phyloP scores from a whole-genome alignment of 495 filamentous ascomycete genomes.

The Aspergillus incahuasiensis region DNA sequence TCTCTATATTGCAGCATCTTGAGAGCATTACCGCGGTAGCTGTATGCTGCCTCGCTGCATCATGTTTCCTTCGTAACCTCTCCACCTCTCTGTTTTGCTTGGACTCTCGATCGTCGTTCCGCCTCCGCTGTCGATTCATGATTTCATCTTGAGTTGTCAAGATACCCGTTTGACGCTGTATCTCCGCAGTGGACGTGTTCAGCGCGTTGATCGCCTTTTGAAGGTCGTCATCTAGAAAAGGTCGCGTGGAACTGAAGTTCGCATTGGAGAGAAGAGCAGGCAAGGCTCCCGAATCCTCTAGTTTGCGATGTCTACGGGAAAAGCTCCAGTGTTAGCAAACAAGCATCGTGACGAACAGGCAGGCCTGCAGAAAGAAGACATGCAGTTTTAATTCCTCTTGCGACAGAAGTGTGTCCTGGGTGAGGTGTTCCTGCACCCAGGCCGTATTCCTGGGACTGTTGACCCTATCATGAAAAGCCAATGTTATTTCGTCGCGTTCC shows the following conservation, averaged over 20 bases:
- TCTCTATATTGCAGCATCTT: not conserved
- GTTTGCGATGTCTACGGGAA: slow-evolving; percentile 27
- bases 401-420: slow-evolving; percentile 34
- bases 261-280: slow-evolving; percentile 25
- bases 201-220: slow-evolving; percentile 33
- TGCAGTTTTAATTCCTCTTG: slow-evolving; percentile 39
- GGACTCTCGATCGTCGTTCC: slow-evolving; percentile 20
- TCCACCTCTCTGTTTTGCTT: slow-evolving; percentile 25
- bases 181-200: slow-evolving; percentile 32
- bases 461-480: slow-evolving; percentile 23
- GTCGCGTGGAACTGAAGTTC: slow-evolving; percentile 28
- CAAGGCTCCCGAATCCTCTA: slow-evolving; percentile 29
- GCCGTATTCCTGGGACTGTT: slow-evolving; percentile 19
- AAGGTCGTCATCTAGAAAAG: slow-evolving; percentile 39
- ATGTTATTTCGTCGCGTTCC: slow-evolving; percentile 26
- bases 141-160: slow-evolving; percentile 29
- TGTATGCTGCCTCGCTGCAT: slow-evolving; percentile 33
- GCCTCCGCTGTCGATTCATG: slow-evolving; percentile 25
- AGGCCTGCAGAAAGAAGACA: not conserved
- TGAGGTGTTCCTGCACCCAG: slow-evolving; percentile 34
- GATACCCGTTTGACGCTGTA: slow-evolving; percentile 31
- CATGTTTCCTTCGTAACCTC: slow-evolving; percentile 34
- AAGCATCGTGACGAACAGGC: not conserved
- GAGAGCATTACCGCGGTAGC: slow-evolving; percentile 28
- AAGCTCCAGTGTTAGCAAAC: not conserved